Percentiles rank a stretch among this genome's conserved stretches.
phyloP scores from a whole-genome alignment of 2,329 filamentous ascomycete genomes.

The Talaromyces islandicus region DNA sequence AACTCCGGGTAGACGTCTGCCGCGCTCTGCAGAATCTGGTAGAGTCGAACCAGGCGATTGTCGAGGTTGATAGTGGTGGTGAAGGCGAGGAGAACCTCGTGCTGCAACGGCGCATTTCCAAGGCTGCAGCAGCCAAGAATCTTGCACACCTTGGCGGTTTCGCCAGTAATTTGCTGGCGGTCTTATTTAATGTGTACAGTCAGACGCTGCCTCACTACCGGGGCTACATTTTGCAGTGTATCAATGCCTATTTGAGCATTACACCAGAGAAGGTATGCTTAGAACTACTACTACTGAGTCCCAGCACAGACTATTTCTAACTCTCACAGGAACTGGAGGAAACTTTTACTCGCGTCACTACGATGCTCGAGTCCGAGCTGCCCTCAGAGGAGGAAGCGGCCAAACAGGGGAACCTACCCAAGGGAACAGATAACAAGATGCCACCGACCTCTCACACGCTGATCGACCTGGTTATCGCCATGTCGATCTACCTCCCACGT shows the following conservation, averaged over 20 bases:
- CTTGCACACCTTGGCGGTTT: slow-evolving; percentile 73
- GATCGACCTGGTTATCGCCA: slow-evolving; percentile 94
- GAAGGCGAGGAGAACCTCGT: slow-evolving; percentile 63
- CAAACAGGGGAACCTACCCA: slow-evolving; percentile 58
- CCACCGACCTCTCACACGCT: slow-evolving; percentile 90
- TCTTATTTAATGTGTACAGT: slow-evolving; percentile 98
- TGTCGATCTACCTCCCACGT: slow-evolving; percentile 85
- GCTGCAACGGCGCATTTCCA: slow-evolving; percentile 71
- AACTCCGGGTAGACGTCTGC: slow-evolving; percentile 82
- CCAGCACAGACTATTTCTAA: slow-evolving; percentile 11
- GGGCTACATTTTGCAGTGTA: slow-evolving; percentile 84
- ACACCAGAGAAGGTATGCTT: slow-evolving; percentile 55
- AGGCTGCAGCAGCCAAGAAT: slow-evolving; percentile 69
- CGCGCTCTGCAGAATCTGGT: slow-evolving; percentile 78
- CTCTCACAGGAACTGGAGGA: slow-evolving; percentile 63
- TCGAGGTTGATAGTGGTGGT: slow-evolving; percentile 53
- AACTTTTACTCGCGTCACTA: slow-evolving; percentile 81
- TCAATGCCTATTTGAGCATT: slow-evolving; percentile 91
- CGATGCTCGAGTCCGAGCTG: slow-evolving; percentile 72
- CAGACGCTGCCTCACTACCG: slow-evolving; percentile 90
- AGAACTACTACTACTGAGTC: not conserved
- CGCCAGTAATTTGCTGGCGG: slow-evolving; percentile 82
- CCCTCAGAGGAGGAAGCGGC: slow-evolving; percentile 57
- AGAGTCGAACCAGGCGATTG: slow-evolving; percentile 82
- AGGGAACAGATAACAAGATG: slow-evolving; percentile 64